phyloP scores from a whole-genome alignment of 306 rosid species.

The Betula pendula region DNA sequence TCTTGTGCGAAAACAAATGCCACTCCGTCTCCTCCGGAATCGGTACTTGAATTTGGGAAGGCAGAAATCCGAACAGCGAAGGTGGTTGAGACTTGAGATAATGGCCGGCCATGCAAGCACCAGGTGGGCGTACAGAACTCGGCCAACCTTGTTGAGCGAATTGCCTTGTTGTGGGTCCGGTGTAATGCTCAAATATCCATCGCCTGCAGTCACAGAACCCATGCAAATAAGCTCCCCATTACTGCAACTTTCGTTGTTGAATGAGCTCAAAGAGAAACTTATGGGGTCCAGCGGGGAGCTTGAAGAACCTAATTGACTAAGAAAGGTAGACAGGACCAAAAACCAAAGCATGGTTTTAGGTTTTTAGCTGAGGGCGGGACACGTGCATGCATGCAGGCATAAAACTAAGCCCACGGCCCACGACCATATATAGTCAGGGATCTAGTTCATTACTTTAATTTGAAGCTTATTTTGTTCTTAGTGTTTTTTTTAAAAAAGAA shows the following conservation, averaged over 20 bases:
- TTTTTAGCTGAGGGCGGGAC: constrained; percentile 3
- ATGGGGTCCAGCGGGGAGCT: constrained; percentile 20
- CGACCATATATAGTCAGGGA: neutral
- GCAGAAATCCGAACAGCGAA: constrained; percentile 54
- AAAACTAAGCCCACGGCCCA: too few species aligned
- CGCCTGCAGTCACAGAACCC: constrained; percentile 49
- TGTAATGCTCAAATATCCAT: constrained; percentile 48
- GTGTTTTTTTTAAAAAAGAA: too few species aligned
- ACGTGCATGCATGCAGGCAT: neutral
- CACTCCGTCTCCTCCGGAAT: constrained; percentile 62
- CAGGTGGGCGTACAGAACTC: constrained; percentile 44
- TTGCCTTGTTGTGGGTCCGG: constrained; percentile 41
- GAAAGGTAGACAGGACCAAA: constrained; percentile 26
- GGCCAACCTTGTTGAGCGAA: constrained; percentile 35
- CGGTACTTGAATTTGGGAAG: constrained; percentile 35
- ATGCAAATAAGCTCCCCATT: constrained; percentile 48
- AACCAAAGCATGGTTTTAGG: constrained; percentile 23
- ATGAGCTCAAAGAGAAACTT: constrained; percentile 47
- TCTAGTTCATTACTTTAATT: too few species aligned
- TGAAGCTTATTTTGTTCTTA: constrained; percentile 32
- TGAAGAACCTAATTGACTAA: constrained; percentile 21
- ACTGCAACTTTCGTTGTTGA: constrained; percentile 49
- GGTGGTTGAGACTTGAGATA: constrained; percentile 52
- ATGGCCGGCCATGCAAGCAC: constrained; percentile 55
- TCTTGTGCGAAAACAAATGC: constrained; percentile 52